Percentiles rank a stretch among this genome's conserved stretches.
These are phyloP conservation scores for Kwoniella dejecticola DNA, from an alignment of 768 basidiomycete genomes.

Conservation along the genomic window DNA sequence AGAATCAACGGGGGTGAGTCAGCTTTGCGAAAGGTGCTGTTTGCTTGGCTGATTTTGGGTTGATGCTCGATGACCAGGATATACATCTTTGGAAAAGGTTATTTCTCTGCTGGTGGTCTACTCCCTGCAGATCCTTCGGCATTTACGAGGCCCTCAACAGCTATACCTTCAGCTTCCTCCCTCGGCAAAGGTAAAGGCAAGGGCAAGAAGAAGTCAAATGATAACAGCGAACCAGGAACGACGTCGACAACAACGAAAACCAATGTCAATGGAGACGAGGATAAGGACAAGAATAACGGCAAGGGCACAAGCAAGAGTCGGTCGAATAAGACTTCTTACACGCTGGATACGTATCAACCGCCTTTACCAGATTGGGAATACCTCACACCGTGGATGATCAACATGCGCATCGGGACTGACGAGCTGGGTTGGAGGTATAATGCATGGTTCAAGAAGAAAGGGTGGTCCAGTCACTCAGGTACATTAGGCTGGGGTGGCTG, in stretches of 20 bases:
- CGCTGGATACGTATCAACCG: conserved; percentile 40
- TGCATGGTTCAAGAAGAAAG: conserved; percentile 43
- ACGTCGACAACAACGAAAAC: no score
- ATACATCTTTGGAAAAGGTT: conserved; percentile 44
- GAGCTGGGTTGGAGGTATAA: conserved; percentile 52
- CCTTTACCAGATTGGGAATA: conserved; percentile 47
- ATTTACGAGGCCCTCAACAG: conserved; percentile 37
- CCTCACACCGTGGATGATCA: conserved; percentile 51
- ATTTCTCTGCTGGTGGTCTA: conserved; percentile 40
- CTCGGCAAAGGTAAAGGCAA: conserved; percentile 10
- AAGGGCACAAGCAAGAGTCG: background rate
- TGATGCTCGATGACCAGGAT: no score
- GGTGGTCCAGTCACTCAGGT: conserved; percentile 45
- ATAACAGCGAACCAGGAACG: no score
- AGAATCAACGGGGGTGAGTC: conserved; percentile 48
- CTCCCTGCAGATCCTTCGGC: conserved; percentile 47
- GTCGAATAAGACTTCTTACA: conserved; percentile 44
- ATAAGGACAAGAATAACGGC: no score
- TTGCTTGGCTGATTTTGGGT: no score
- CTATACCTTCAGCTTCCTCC: conserved; percentile 38
- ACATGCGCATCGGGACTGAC: conserved; percentile 48
- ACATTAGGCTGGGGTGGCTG: conserved; percentile 45
- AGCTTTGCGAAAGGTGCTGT: background rate
- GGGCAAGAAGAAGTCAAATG: background rate
- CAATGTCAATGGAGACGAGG: no score